Percentiles rank a stretch among this genome's conserved stretches.
These are phyloP conservation scores for Septoria petroselini DNA, from an alignment of 2,329 filamentous ascomycete species.

Conservation along the genomic window DNA sequence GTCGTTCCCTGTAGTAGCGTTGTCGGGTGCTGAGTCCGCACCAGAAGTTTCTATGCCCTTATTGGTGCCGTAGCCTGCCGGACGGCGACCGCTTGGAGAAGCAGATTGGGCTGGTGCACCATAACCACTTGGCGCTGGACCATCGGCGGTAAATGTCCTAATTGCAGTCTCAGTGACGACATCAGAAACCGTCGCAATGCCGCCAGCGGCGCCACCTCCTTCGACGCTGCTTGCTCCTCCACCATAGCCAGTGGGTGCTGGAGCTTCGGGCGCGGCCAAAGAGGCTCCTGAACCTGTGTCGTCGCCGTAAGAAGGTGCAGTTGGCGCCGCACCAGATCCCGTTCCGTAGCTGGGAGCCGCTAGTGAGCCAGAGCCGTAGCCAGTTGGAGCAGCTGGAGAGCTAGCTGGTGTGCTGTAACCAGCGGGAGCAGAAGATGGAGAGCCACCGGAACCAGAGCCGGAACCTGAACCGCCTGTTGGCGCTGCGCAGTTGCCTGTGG, in stretches of 20 bases:
- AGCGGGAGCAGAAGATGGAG: slow-evolving; percentile 6
- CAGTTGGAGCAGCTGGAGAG: slow-evolving; percentile 13
- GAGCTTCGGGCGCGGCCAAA: background rate
- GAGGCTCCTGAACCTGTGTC: slow-evolving; percentile 2
- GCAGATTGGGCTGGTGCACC: background rate
- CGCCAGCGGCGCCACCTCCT: background rate
- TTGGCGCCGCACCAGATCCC: slow-evolving; percentile 6
- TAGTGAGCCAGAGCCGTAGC: slow-evolving; percentile 2
- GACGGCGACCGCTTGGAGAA: background rate
- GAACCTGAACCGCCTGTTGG: slow-evolving; percentile 11
- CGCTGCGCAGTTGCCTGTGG: slow-evolving; percentile 13
- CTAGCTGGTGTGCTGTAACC: slow-evolving; percentile 1
- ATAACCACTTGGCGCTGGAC: slow-evolving; percentile 16
- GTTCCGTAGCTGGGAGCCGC: slow-evolving; percentile 10
- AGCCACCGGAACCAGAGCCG: slow-evolving; percentile 8
- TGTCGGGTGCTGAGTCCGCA: background rate
- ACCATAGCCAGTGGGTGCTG: slow-evolving; percentile 8
- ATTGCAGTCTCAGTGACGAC: slow-evolving; percentile 22
- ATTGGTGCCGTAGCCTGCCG: background rate
- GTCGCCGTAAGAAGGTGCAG: slow-evolving; percentile 5
- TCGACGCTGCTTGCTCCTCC: slow-evolving; percentile 7
- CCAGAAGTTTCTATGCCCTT: background rate
- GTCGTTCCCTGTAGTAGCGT: too few relatives aligned
- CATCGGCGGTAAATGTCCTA: slow-evolving; percentile 18
- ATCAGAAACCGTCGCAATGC: background rate